Base-by-base conservation (phyloP, 306 rosid species). In the Pyrus betulifolia region DNA sequence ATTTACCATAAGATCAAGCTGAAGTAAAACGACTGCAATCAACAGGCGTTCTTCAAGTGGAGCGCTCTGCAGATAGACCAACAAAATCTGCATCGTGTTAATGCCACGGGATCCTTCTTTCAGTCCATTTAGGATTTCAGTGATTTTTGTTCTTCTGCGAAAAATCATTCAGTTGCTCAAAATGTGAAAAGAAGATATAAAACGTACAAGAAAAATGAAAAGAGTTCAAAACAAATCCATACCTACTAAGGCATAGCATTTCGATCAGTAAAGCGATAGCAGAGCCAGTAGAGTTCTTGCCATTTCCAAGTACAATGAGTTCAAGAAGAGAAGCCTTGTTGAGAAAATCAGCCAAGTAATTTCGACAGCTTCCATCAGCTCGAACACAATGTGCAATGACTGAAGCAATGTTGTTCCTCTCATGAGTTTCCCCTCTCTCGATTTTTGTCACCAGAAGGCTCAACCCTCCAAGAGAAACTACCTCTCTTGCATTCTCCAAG, bases 1-100 rank as follows among this genome's bases (percentile, higher is more conserved):
- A 80, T 71, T 91, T 89, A 93, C 97, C 96, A 88, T 78, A 77
- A 89, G 85, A 89, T 93, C 96, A 84, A 93, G 96, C 73, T 87
- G 85, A 81, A 93, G 82, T 31, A 91, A 46, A 55, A 85, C 84
- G 59, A 86, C 83, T 18, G 98, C 93, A 74, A 83, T 87, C 74
- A 89, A 78, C 35, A 93, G 93, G 38, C 82, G 75, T 57, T 91
- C 90, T 79, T 91, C 90, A 0, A 68, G 84, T 70, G 75, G 78
- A 61, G 92, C 87, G 81, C 85, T 87, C 52, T 76, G 87, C 65
- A 89, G 96, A 78, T 85, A 81, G 62, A 80, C 84, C 63, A 85
- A 86, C 54, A 93, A 89, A 66, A 90, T 79, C 77, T 91, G 94
- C 92, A 86, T 84, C 63, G 80, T 77, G 86, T 76, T 85, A 72